Percentiles rank a stretch among this genome's conserved stretches.
These are phyloP conservation scores for Aspergillus carlsbadensis DNA, from an alignment of 495 filamentous ascomycete species.

Conservation along the genomic window DNA sequence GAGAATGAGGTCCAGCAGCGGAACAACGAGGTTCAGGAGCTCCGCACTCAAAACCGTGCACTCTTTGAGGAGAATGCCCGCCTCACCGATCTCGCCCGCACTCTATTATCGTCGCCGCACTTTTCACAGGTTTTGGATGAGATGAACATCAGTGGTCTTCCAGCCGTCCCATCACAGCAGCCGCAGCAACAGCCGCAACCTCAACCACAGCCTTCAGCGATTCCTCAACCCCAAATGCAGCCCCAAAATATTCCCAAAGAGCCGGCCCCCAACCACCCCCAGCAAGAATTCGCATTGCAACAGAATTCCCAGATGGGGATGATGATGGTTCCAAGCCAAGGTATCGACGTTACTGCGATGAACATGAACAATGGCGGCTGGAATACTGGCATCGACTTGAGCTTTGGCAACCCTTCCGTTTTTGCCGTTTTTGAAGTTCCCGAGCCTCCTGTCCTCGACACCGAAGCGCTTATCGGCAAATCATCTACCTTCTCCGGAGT, in stretches of 20 bases:
- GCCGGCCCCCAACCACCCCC: conserved; percentile 54
- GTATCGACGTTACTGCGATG: conserved; percentile 64
- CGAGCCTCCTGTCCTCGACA: conserved; percentile 63
- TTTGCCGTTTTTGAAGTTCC: conserved; percentile 79
- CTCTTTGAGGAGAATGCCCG: conserved; percentile 79
- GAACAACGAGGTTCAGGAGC: conserved; percentile 68
- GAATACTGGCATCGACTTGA: conserved; percentile 54
- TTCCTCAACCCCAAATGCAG: conserved; percentile 29
- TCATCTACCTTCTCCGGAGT: conserved; percentile 41
- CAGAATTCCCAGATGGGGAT: conserved; percentile 65
- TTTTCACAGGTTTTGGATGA: conserved; percentile 81
- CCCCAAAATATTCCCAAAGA: conserved; percentile 55
- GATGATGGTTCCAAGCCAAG: conserved; percentile 72
- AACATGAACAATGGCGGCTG: conserved; percentile 53
- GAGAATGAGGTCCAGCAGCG: conserved; percentile 77
- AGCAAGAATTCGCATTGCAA: conserved; percentile 53
- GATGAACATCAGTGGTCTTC: conserved; percentile 53
- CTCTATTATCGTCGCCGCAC: conserved; percentile 80
- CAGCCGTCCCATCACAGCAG: conserved; percentile 36
- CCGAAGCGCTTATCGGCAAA: conserved; percentile 66
- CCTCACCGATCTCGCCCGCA: conserved; percentile 72
- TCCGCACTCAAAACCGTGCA: conserved; percentile 67
- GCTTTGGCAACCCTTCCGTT: conserved; percentile 69
- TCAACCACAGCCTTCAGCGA: conserved; percentile 28
- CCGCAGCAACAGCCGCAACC: conserved; percentile 34